Conservation (phyloP, 2,329 filamentous ascomycete genomes). For the Nemania serpens region DNA sequence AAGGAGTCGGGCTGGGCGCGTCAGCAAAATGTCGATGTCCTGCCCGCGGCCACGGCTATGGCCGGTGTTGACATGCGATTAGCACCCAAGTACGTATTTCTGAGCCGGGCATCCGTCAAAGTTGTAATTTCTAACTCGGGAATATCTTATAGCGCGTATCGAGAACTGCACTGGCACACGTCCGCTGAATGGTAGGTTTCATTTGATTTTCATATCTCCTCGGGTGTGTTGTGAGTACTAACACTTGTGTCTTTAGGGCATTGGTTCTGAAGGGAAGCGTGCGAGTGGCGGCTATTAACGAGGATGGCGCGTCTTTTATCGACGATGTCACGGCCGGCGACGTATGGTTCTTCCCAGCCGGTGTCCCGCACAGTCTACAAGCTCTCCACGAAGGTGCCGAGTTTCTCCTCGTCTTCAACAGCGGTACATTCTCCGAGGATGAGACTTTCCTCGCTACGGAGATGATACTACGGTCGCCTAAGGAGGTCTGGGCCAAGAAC, state of each 20-base stretch:
- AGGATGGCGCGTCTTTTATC: conserved; percentile 53
- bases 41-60: conserved; percentile 57
- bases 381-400: conserved; percentile 60
- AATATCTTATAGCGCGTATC: conserved; percentile 49
- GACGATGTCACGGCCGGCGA: conserved; percentile 56
- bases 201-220: neutral
- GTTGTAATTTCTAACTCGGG: neutral
- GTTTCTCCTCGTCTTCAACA: conserved; percentile 65
- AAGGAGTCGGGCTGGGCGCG: conserved; percentile 56
- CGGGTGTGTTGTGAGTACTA: neutral
- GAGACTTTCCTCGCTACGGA: conserved; percentile 62
- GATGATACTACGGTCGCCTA: conserved; percentile 55
- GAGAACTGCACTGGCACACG: conserved; percentile 68
- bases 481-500: conserved; percentile 60
- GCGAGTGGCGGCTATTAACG: conserved; percentile 56
- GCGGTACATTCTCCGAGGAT: conserved; percentile 63
- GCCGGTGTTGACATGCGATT: conserved; percentile 65
- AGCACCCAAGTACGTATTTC: conserved; percentile 45
- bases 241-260: conserved; percentile 36
- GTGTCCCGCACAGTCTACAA: conserved; percentile 50
- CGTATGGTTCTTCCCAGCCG: conserved; percentile 47
- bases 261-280: conserved; percentile 59
- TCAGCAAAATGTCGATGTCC: conserved; percentile 56
- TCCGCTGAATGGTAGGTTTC: conserved; percentile 41
- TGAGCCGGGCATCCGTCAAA: no score